Conservation (phyloP, 164 flowering plant genomes). For the Santalum album region DNA sequence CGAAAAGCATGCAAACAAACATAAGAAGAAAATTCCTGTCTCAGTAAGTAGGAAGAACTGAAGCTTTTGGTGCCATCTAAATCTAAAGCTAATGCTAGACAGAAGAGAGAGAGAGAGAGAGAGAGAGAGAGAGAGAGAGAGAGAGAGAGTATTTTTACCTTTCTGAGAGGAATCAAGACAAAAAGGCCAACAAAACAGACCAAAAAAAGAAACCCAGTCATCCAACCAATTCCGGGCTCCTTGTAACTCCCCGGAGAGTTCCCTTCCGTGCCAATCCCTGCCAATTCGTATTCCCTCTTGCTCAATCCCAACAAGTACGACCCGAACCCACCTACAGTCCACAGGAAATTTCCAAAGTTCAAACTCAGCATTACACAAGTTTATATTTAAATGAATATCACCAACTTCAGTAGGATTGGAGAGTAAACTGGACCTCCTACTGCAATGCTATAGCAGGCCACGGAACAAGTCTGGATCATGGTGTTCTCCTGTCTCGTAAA, state of each 20-base stretch:
- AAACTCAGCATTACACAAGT: not conserved
- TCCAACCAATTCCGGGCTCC: slow-evolving; percentile 84
- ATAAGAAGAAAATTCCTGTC: too few species aligned
- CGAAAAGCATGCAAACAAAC: too few species aligned
- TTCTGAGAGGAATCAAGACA: slow-evolving; percentile 79
- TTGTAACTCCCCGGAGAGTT: slow-evolving; percentile 46
- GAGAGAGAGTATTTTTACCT: slow-evolving; percentile 36
- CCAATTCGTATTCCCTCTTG: slow-evolving; percentile 58
- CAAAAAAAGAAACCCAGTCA: slow-evolving; percentile 53
- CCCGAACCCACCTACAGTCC: slow-evolving; percentile 71
- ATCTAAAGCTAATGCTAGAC: too few species aligned
- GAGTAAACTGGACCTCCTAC: slow-evolving; percentile 58
- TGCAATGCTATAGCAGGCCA: slow-evolving; percentile 83
- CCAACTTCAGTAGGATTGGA: not conserved
- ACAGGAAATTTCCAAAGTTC: not conserved
- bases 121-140: too few species aligned
- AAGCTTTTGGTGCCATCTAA: too few species aligned
- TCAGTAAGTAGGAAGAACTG: too few species aligned
- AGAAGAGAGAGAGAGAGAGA: too few species aligned
- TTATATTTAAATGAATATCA: not conserved
- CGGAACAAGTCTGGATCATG: slow-evolving; percentile 86
- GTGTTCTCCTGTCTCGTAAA: slow-evolving; percentile 91
- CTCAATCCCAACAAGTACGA: slow-evolving; percentile 76
- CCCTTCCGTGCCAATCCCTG: slow-evolving; percentile 54
- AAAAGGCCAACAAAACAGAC: slow-evolving; percentile 80